Evolutionary conservation across 1,284 basidiomycete species (phyloP).

Genomic region (Taiwanofungus camphoratus): DNA sequence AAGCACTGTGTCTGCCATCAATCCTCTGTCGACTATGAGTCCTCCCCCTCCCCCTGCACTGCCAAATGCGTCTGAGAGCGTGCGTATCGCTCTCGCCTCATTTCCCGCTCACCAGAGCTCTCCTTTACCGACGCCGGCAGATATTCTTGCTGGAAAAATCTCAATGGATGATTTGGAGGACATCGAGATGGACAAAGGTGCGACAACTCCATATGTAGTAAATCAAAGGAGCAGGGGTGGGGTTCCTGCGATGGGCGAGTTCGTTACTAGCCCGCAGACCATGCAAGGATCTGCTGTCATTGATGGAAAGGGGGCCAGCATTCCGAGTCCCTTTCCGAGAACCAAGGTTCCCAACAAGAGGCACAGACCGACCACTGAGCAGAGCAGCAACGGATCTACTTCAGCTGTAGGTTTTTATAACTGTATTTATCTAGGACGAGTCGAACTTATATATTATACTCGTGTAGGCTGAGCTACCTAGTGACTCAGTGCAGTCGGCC

Average conservation of each 20-base stretch:
- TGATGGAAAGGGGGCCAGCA: constrained; percentile 43
- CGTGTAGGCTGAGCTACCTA: constrained; percentile 5
- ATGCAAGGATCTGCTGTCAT: constrained; percentile 47
- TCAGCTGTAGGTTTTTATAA: constrained; percentile 1
- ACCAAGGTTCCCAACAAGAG: constrained; percentile 16
- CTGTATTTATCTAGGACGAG: not conserved
- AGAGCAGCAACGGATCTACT: not conserved
- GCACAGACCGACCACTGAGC: constrained; percentile 11
- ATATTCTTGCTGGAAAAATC: constrained; percentile 56
- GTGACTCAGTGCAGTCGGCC: constrained; percentile 14
- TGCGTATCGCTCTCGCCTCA: constrained; percentile 27
- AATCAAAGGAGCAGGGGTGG: constrained; percentile 16
- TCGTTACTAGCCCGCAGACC: constrained; percentile 32
- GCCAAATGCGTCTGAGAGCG: constrained; percentile 21
- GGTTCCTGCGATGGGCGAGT: constrained; percentile 51
- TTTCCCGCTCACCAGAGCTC: constrained; percentile 30
- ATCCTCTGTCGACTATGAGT: constrained; percentile 59
- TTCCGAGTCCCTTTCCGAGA: constrained; percentile 63
- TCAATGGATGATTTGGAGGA: constrained; percentile 42
- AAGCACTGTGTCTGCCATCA: constrained; percentile 55
- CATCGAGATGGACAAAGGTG: constrained; percentile 32
- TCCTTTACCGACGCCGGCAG: constrained; percentile 46
- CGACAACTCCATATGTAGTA: constrained; percentile 18
- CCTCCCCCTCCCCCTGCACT: constrained; percentile 9
- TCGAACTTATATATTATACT: not conserved